Evolutionary conservation across 2,329 filamentous ascomycete species (phyloP).

Genomic region (Myotisia sp.): DNA sequence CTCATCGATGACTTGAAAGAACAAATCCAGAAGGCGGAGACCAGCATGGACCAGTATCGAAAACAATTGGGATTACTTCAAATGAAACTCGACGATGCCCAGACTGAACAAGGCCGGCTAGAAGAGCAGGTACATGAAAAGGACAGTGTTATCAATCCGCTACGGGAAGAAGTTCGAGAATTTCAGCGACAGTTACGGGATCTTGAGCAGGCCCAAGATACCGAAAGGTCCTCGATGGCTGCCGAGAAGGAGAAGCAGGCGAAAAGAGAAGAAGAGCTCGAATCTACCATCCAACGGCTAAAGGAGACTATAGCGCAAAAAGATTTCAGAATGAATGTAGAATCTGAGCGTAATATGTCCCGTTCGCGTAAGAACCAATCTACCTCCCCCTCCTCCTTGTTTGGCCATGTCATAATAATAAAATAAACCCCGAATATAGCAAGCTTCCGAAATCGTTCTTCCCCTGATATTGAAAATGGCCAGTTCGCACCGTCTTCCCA

Average conservation of each 20-base stretch:
- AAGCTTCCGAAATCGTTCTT: conserved; percentile 39
- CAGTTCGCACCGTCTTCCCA: conserved; percentile 80
- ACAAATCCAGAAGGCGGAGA: conserved; percentile 67
- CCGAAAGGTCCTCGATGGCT: conserved; percentile 70
- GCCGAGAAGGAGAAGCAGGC: conserved; percentile 85
- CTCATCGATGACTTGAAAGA: conserved; percentile 74
- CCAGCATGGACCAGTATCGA: conserved; percentile 59
- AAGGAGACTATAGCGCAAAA: conserved; percentile 79
- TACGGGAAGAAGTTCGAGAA: conserved; percentile 77
- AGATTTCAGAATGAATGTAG: conserved; percentile 40
- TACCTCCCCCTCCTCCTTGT: neutral
- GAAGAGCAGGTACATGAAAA: conserved; percentile 81
- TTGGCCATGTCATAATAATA: neutral
- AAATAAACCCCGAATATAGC: conserved; percentile 16
- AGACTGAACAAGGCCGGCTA: conserved; percentile 67
- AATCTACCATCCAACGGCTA: conserved; percentile 73
- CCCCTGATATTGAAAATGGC: conserved; percentile 52
- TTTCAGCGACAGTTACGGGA: conserved; percentile 71
- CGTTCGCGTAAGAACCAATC: conserved; percentile 34
- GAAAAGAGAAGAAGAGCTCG: conserved; percentile 77
- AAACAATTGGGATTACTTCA: conserved; percentile 78
- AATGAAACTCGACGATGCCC: conserved; percentile 68
- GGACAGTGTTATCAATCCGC: conserved; percentile 65
- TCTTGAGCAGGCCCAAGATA: conserved; percentile 83
- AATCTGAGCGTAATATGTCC: conserved; percentile 38